phyloP scores from a whole-genome alignment of 2,329 filamentous ascomycete species.

The Dryadomyces quercivorus region DNA sequence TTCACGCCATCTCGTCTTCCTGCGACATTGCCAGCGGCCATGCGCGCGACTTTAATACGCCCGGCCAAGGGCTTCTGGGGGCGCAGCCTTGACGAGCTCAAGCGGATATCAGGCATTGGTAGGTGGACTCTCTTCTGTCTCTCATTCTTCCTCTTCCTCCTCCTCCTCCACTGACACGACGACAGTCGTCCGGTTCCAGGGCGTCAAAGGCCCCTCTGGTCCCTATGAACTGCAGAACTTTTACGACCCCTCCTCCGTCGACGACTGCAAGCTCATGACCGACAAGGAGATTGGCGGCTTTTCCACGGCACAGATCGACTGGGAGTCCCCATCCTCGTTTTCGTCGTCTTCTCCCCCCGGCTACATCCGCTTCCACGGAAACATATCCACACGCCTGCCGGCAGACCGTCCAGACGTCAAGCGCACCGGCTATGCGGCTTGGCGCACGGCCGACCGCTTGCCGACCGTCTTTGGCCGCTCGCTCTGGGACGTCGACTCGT shows the following conservation, averaged over 20 bases:
- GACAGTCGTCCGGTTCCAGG: slow-evolving; percentile 57
- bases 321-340: slow-evolving; percentile 26
- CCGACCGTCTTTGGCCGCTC: slow-evolving; percentile 75
- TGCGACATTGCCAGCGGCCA: slow-evolving; percentile 14
- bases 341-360: slow-evolving; percentile 19
- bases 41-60: slow-evolving; percentile 32
- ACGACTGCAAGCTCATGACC: slow-evolving; percentile 64
- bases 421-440: slow-evolving; percentile 79
- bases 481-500: slow-evolving; percentile 83
- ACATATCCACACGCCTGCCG: slow-evolving; percentile 77
- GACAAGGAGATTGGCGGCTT: slow-evolving; percentile 80
- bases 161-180: slow-evolving; percentile 1
- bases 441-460: slow-evolving; percentile 66
- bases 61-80: slow-evolving; percentile 42
- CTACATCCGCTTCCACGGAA: slow-evolving; percentile 75
- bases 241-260: slow-evolving; percentile 31
- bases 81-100: slow-evolving; percentile 49
- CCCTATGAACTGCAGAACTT: slow-evolving; percentile 57
- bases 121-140: slow-evolving; percentile 7
- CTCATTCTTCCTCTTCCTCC: not conserved
- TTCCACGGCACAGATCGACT: slow-evolving; percentile 63
- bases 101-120: slow-evolving; percentile 44
- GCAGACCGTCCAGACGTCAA: slow-evolving; percentile 60
- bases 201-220: slow-evolving; percentile 49
- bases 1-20: not conserved